phyloP scores from a whole-genome alignment of 176 grass and related monocot species.

The Oryza australiensis region DNA sequence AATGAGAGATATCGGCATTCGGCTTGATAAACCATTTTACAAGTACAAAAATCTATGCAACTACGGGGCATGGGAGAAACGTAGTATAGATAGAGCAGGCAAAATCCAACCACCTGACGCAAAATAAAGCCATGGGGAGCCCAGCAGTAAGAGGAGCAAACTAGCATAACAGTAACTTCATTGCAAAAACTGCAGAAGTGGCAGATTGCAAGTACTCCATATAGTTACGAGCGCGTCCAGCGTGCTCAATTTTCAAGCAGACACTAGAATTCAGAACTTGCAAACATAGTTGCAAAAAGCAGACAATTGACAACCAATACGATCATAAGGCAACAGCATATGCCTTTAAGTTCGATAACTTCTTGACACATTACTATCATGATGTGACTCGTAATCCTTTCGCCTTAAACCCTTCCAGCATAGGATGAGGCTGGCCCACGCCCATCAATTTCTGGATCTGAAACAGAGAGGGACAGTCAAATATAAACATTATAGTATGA shows the following conservation, averaged over 20 bases:
- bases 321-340: neutral
- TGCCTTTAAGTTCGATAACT: slow-evolving; percentile 22
- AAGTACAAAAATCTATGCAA: neutral
- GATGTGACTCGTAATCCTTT: slow-evolving; percentile 5
- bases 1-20: neutral
- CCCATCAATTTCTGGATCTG: slow-evolving; percentile 36
- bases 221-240: neutral
- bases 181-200: slow-evolving; percentile 12
- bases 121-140: neutral
- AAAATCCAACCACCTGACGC: neutral
- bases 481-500: neutral
- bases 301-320: neutral
- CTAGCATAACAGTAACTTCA: slow-evolving; percentile 5
- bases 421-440: slow-evolving; percentile 36
- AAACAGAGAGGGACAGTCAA: slow-evolving; percentile 16
- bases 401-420: slow-evolving; percentile 18
- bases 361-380: slow-evolving; percentile 21
- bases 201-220: neutral
- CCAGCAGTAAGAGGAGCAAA: neutral
- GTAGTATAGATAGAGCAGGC: neutral
- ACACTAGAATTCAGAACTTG: neutral
- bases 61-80: neutral
- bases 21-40: neutral
- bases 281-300: neutral
- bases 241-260: slow-evolving; percentile 10